Conservation (phyloP, 768 basidiomycete species). For the Dacryopinax spathularia region DNA sequence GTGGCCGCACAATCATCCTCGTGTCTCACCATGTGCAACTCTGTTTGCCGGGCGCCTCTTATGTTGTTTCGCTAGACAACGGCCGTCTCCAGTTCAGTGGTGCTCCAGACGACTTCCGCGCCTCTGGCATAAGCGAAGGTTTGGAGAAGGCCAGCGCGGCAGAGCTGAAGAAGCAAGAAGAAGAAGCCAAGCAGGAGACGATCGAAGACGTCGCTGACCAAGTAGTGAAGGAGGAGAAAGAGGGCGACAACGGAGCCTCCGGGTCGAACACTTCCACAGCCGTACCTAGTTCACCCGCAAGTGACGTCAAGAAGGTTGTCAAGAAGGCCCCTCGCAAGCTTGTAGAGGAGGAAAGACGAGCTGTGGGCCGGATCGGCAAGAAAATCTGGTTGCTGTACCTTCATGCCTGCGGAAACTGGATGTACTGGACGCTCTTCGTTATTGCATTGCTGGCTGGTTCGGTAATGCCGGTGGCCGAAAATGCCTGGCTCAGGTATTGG, state of each 20-base stretch:
- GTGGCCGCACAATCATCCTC: conserved; percentile 68
- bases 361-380: conserved; percentile 50
- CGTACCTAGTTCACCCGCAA: neutral
- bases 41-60: conserved; percentile 62
- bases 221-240: conserved; percentile 2
- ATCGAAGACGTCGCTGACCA: conserved; percentile 20
- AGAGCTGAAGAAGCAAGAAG: conserved; percentile 10
- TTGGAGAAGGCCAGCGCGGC: conserved; percentile 43
- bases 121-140: conserved; percentile 49
- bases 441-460: conserved; percentile 42
- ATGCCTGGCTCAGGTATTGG: conserved; percentile 51
- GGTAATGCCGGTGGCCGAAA: conserved; percentile 50
- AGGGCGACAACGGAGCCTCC: neutral
- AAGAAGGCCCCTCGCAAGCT: conserved; percentile 64
- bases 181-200: conserved; percentile 31
- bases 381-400: conserved; percentile 55
- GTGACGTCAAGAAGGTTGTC: neutral
- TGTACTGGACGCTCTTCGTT: conserved; percentile 45
- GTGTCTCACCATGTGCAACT: conserved; percentile 93
- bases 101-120: conserved; percentile 44
- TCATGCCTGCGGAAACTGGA: conserved; percentile 36
- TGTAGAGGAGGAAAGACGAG: conserved; percentile 59
- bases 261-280: neutral
- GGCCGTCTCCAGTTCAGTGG: conserved; percentile 69
- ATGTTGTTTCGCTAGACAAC: conserved; percentile 72